A percentile compares a stretch with the other conserved stretches of the same genome.
Evolutionary conservation across 148 eudicot genomes (phyloP).

Genomic region (Selenicereus undatus): DNA sequence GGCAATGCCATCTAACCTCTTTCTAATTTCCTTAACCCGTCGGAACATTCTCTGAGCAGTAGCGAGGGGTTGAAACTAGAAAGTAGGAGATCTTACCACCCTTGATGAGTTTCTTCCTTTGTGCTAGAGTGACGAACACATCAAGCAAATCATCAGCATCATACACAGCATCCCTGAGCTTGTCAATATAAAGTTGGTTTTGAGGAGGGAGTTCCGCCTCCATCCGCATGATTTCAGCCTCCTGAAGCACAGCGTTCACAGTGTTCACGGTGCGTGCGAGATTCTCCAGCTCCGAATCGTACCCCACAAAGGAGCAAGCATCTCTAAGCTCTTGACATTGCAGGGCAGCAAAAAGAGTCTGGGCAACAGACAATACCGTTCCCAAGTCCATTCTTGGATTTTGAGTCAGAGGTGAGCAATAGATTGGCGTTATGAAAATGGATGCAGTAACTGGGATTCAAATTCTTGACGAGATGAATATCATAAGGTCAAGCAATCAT

Average conservation of each 20-base stretch:
- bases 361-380: background rate
- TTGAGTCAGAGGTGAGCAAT: background rate
- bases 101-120: background rate
- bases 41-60: background rate
- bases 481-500: too few species aligned
- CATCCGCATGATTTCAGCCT: background rate
- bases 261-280: background rate
- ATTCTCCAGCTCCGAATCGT: background rate
- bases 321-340: background rate
- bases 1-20: background rate
- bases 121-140: constrained; percentile 2
- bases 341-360: background rate
- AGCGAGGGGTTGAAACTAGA: background rate
- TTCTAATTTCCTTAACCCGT: constrained; percentile 8
- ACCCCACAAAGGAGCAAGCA: background rate
- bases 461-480: too few species aligned
- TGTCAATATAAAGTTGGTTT: background rate
- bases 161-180: constrained; percentile 1
- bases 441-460: too few species aligned
- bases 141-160: constrained; percentile 10
- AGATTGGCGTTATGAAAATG: background rate
- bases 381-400: background rate
- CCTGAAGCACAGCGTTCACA: background rate
- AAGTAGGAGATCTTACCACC: background rate
- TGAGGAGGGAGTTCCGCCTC: background rate